These are phyloP conservation scores for Cryptococcus sp. DNA, from an alignment of 1,284 basidiomycete species.

Conservation along the genomic window DNA sequence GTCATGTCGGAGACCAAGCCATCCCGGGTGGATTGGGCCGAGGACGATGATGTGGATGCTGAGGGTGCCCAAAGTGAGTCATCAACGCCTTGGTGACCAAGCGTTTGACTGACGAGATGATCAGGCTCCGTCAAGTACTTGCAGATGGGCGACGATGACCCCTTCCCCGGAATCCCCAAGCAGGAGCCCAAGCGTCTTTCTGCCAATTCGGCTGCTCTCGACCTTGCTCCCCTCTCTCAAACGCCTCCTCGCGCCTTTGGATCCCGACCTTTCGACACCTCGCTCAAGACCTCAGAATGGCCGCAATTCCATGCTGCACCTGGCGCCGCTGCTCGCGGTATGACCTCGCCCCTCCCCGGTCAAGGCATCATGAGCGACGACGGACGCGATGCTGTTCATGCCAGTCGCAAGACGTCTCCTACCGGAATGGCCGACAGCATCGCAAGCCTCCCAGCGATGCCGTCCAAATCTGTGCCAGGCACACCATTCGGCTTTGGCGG, in stretches of 20 bases:
- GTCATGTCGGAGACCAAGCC: slow-evolving; percentile 36
- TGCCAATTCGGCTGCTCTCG: slow-evolving; percentile 86
- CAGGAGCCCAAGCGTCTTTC: slow-evolving; percentile 70
- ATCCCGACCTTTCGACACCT: slow-evolving; percentile 61
- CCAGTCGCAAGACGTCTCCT: slow-evolving; percentile 61
- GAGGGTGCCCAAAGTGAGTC: slow-evolving; percentile 51
- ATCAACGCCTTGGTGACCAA: background rate
- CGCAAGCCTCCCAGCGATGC: slow-evolving; percentile 51
- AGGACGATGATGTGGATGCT: slow-evolving; percentile 50
- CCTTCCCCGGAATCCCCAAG: slow-evolving; percentile 62
- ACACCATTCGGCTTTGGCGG: slow-evolving; percentile 48
- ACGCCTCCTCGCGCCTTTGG: slow-evolving; percentile 69
- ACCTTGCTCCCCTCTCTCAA: slow-evolving; percentile 85
- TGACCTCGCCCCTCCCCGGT: slow-evolving; percentile 57
- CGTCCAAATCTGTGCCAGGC: slow-evolving; percentile 51
- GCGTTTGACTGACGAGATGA: background rate
- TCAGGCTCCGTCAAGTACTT: slow-evolving; percentile 89
- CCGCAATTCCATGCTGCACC: slow-evolving; percentile 73
- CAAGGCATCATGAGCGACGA: slow-evolving; percentile 58
- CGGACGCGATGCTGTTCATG: slow-evolving; percentile 63
- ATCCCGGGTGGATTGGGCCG: slow-evolving; percentile 31
- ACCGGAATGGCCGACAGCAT: slow-evolving; percentile 51
- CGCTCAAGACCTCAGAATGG: slow-evolving; percentile 83
- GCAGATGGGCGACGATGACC: slow-evolving; percentile 89
- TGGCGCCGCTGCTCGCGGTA: slow-evolving; percentile 37